Conservation (phyloP, 176 grass and related monocot genomes). For the Canna indica region DNA sequence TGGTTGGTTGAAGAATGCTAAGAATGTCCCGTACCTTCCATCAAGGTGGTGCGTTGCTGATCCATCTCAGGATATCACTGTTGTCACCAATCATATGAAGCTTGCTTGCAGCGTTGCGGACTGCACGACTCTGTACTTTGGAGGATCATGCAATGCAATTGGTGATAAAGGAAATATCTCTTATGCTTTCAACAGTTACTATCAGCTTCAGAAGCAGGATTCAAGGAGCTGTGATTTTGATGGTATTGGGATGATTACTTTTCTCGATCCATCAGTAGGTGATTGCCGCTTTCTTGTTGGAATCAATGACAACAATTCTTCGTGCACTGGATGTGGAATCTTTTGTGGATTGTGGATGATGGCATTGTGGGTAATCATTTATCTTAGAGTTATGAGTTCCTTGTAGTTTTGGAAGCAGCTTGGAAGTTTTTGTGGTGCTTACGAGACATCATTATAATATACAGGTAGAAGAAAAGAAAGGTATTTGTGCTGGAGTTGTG, state of each 20-base stretch:
- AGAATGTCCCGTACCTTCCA: constrained; percentile 70
- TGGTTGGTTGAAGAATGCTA: constrained; percentile 59
- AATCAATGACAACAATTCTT: constrained; percentile 44
- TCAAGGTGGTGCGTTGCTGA: constrained; percentile 74
- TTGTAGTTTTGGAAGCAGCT: constrained; percentile 18
- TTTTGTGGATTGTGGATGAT: constrained; percentile 39
- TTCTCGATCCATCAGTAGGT: constrained; percentile 63
- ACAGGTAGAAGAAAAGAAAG: constrained; percentile 7
- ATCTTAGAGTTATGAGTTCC: constrained; percentile 44
- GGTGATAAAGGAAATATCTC: constrained; percentile 74
- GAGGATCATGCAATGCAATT: constrained; percentile 78
- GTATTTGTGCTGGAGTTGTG: too few relatives aligned
- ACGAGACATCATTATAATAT: neutral
- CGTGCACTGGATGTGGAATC: constrained; percentile 23
- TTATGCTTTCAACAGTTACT: constrained; percentile 97
- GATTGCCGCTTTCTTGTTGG: constrained; percentile 84
- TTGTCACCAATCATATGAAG: constrained; percentile 57
- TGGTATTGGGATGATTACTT: constrained; percentile 71
- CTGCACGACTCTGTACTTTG: constrained; percentile 65
- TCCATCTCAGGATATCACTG: constrained; percentile 34
- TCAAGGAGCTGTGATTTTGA: constrained; percentile 68
- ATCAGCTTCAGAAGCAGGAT: constrained; percentile 83
- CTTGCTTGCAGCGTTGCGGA: constrained; percentile 69
- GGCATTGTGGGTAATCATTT: constrained; percentile 50
- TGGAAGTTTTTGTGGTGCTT: constrained; percentile 21